Conservation (phyloP, 768 basidiomycete species). For the Cyathus striatus region DNA sequence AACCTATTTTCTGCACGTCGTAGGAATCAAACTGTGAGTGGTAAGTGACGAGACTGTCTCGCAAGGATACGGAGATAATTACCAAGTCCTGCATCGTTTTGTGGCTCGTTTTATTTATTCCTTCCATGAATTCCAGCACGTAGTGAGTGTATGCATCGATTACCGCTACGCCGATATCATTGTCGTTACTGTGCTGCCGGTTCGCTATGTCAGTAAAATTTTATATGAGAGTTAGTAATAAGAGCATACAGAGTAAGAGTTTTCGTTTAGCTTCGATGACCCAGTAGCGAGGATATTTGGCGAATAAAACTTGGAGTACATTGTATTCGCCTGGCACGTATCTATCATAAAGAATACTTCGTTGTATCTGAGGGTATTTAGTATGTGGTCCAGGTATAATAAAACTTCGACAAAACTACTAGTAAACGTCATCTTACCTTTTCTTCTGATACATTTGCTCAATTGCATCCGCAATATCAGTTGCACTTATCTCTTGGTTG, state of each 20-base stretch:
- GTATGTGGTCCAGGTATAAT: no score
- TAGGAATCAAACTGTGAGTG: constrained; percentile 87
- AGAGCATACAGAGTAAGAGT: constrained; percentile 86
- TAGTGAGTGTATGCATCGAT: constrained; percentile 95
- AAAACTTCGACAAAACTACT: no score
- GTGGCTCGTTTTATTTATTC: constrained; percentile 85
- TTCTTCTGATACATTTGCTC: constrained; percentile 99
- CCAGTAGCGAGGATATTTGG: constrained; percentile 92
- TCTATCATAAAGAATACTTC: constrained; percentile 98
- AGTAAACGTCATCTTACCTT: no score
- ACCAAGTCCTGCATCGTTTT: constrained; percentile 81
- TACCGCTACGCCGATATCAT: constrained; percentile 92
- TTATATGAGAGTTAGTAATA: no score
- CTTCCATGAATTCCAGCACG: constrained; percentile 86
- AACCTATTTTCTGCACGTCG: constrained; percentile 68
- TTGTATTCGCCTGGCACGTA: constrained; percentile 95
- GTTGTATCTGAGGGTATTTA: constrained; percentile 59
- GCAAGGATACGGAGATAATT: no score
- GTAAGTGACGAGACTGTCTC: no score
- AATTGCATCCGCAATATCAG: constrained; percentile 96
- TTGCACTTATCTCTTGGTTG: constrained; percentile 95
- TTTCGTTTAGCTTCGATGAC: constrained; percentile 78
- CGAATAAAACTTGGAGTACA: constrained; percentile 92
- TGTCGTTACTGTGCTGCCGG: constrained; percentile 82
- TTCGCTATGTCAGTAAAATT: neutral